Evolutionary conservation across 2,329 filamentous ascomycete species (phyloP).

Genomic region (Aspergillus piperis): DNA sequence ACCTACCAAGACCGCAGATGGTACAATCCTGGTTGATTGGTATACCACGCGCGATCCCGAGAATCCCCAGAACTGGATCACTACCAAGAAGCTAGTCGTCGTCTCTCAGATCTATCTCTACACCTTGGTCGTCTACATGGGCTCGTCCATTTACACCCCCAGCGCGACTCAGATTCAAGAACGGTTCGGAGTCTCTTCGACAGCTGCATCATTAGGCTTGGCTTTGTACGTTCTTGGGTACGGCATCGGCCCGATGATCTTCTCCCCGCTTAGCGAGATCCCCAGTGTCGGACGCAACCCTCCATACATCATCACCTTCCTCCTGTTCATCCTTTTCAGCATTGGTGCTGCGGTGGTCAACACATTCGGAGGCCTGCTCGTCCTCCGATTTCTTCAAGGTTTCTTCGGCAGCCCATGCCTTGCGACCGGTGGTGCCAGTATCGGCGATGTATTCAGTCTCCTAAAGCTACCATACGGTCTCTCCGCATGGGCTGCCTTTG

Average conservation of each 20-base stretch:
- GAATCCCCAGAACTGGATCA: conserved; percentile 11
- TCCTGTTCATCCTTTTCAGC: conserved; percentile 1
- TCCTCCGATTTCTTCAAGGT: conserved; percentile 12
- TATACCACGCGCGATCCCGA: conserved; percentile 2
- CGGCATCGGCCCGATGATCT: conserved; percentile 7
- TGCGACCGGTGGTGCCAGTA: conserved; percentile 7
- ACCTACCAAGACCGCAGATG: conserved; percentile 3
- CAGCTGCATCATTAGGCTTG: conserved; percentile 5
- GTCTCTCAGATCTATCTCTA: conserved; percentile 8
- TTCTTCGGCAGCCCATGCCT: conserved; percentile 12
- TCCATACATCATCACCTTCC: conserved; percentile 5
- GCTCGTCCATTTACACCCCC: conserved; percentile 9
- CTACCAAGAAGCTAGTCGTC: neutral
- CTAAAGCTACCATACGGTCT: conserved; percentile 4
- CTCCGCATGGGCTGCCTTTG: conserved; percentile 54
- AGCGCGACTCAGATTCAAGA: neutral
- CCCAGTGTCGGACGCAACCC: conserved; percentile 8
- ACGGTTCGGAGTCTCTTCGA: neutral
- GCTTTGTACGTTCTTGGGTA: conserved; percentile 7
- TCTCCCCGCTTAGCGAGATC: conserved; percentile 8
- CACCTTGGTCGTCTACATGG: conserved; percentile 11
- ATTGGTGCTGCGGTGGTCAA: conserved; percentile 4
- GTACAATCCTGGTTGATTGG: conserved; percentile 9
- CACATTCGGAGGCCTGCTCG: conserved; percentile 10
- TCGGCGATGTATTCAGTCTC: conserved; percentile 5